phyloP scores from a whole-genome alignment of 306 rosid genomes.

The Citrullus colocynthis region DNA sequence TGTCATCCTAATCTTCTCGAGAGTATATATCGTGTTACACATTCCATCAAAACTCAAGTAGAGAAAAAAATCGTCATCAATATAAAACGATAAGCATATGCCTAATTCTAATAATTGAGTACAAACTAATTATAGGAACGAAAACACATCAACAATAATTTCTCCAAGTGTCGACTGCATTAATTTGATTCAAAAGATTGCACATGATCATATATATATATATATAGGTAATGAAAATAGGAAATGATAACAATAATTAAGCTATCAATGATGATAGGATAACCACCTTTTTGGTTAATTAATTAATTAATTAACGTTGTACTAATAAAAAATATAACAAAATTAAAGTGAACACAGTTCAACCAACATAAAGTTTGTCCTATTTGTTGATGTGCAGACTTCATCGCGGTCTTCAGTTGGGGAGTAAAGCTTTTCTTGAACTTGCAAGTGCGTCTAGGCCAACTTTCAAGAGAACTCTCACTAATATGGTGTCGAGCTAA shows the following conservation, averaged over 20 bases:
- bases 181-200: slow-evolving; percentile 4
- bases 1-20: neutral
- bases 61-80: neutral
- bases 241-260: neutral
- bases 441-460: too few relatives aligned
- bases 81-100: neutral
- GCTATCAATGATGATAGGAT: neutral
- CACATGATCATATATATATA: neutral
- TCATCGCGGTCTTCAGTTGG: too few relatives aligned
- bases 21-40: neutral
- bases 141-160: neutral
- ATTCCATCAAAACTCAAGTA: neutral
- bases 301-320: neutral
- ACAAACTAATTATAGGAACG: neutral
- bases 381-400: too few relatives aligned
- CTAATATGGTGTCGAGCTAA: too few relatives aligned
- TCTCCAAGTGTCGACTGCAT: neutral
- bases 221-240: too few relatives aligned
- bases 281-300: neutral
- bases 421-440: too few relatives aligned
- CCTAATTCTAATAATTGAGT: neutral
- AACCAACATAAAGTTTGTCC: too few relatives aligned
- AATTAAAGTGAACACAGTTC: too few relatives aligned
- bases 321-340: neutral
- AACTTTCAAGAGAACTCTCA: too few relatives aligned